Conservation (phyloP, 805 yeast genomes). For the Nakazawaea ernobii region DNA sequence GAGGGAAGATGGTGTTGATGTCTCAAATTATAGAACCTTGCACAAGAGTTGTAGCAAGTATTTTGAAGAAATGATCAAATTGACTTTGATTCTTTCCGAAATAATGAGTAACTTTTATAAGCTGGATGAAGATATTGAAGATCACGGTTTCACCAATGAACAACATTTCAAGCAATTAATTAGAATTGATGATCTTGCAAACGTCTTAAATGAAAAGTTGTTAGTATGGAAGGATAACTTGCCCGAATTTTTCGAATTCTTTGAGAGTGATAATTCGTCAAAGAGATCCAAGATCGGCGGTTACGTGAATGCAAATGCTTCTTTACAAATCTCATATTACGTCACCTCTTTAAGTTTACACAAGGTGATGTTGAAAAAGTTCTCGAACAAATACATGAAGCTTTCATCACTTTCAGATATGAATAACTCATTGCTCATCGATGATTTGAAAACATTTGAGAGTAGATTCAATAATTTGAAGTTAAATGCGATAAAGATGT, state of each 20-base stretch:
- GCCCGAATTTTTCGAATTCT: not conserved
- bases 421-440: not conserved
- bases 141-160: not conserved
- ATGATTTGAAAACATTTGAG: slow-evolving; percentile 3
- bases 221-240: slow-evolving; percentile 4
- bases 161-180: not conserved
- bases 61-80: slow-evolving; percentile 8
- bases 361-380: slow-evolving; percentile 6
- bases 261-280: too few species aligned
- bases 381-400: not conserved
- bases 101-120: not conserved
- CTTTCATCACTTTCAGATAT: not conserved
- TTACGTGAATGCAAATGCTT: slow-evolving; percentile 9
- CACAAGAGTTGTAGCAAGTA: slow-evolving; percentile 1
- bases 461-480: slow-evolving; percentile 6
- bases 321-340: slow-evolving; percentile 8
- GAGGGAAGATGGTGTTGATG: not conserved
- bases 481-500: slow-evolving; percentile 4
- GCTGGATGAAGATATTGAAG: not conserved
- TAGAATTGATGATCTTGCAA: not conserved
- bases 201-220: not conserved
- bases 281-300: not conserved
- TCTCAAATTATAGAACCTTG: not conserved
- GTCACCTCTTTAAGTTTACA: slow-evolving; percentile 1
- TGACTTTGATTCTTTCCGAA: slow-evolving; percentile 9